phyloP scores from a whole-genome alignment of 106 monocot species.

The Allium fistulosum region DNA sequence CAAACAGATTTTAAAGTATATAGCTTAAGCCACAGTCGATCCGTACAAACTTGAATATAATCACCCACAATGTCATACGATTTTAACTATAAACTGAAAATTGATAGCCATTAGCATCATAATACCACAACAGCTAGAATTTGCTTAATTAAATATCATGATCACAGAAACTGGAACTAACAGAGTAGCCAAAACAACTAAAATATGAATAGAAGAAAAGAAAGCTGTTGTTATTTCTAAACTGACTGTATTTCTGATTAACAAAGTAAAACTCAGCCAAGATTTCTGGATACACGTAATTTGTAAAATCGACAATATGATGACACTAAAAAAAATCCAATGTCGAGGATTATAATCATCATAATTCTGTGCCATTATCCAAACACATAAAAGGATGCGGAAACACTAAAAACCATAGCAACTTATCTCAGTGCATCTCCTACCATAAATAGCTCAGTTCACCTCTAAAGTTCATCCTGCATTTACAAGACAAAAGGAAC shows the following conservation, averaged over 20 bases:
- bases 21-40: too few species aligned
- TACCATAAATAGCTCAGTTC: not conserved
- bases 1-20: too few species aligned
- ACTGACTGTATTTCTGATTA: too few species aligned
- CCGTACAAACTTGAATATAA: too few species aligned
- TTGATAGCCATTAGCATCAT: too few species aligned
- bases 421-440: not conserved
- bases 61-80: too few species aligned
- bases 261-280: not conserved
- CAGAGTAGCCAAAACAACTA: too few species aligned
- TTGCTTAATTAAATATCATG: too few species aligned
- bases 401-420: not conserved
- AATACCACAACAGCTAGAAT: too few species aligned
- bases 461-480: conserved; percentile 23
- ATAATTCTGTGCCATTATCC: not conserved
- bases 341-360: not conserved
- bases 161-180: too few species aligned
- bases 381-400: not conserved
- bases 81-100: too few species aligned
- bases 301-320: not conserved
- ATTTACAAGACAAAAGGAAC: not conserved
- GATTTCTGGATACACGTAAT: not conserved
- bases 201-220: not conserved
- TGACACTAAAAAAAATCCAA: not conserved
- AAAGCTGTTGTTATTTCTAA: conserved; percentile 1